These are phyloP conservation scores for Rusavskia elegans DNA, from an alignment of 495 filamentous ascomycete genomes.

Conservation along the genomic window DNA sequence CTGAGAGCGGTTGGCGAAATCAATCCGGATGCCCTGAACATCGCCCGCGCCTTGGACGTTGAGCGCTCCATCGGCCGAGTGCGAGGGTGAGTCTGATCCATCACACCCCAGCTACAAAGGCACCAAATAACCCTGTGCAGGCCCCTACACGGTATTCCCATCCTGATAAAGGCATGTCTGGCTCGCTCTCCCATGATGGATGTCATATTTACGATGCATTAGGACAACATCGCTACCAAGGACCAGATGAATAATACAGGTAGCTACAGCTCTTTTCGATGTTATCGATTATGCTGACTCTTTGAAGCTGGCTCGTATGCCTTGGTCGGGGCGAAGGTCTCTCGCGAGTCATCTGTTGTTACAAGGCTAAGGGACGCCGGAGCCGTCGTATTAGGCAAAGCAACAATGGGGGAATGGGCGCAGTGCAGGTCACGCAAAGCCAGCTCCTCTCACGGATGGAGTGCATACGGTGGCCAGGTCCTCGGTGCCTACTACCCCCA, in stretches of 20 bases:
- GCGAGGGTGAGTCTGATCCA: constrained; percentile 5
- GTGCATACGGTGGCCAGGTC: constrained; percentile 25
- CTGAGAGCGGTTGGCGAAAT: constrained; percentile 27
- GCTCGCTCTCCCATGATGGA: not conserved
- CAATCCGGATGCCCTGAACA: constrained; percentile 29
- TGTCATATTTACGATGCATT: not conserved
- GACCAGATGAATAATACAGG: constrained; percentile 11
- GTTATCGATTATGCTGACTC: not conserved
- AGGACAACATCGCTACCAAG: constrained; percentile 21
- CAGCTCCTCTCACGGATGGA: constrained; percentile 29
- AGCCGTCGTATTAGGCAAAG: constrained; percentile 28
- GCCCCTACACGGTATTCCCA: constrained; percentile 21
- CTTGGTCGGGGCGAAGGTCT: constrained; percentile 23
- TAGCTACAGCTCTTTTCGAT: not conserved
- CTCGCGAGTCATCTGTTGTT: constrained; percentile 20
- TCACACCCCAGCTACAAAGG: not conserved
- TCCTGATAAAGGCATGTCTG: constrained; percentile 17
- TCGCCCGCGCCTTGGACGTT: constrained; percentile 18
- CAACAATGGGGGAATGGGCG: constrained; percentile 28
- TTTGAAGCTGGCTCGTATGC: constrained; percentile 31
- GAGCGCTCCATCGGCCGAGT: constrained; percentile 10
- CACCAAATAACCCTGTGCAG: not conserved
- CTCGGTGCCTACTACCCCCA: constrained; percentile 26
- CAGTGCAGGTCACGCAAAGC: constrained; percentile 15
- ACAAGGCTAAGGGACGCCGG: constrained; percentile 23